phyloP scores from a whole-genome alignment of 2,329 filamentous ascomycete genomes.

The Paraphoma sp. region DNA sequence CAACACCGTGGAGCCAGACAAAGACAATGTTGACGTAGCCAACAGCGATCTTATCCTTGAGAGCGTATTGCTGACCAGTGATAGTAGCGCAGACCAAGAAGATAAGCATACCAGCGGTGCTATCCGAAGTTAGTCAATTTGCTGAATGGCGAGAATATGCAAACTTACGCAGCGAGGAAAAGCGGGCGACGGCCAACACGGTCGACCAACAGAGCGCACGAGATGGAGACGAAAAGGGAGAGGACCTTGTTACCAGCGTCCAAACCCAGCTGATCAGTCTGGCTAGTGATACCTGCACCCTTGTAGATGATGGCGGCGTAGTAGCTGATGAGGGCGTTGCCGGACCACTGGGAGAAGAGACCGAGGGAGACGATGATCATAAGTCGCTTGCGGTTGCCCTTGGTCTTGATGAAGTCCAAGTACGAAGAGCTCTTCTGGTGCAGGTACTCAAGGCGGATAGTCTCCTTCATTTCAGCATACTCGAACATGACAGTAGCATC shows the following conservation, averaged over 20 bases:
- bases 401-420: constrained; percentile 48
- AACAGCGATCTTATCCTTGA: constrained; percentile 42
- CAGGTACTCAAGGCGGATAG: constrained; percentile 48
- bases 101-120: not conserved
- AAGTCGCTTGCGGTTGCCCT: constrained; percentile 68
- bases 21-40: constrained; percentile 58
- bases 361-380: constrained; percentile 68
- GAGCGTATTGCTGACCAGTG: constrained; percentile 56
- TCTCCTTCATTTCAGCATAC: constrained; percentile 70
- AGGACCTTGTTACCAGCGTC: constrained; percentile 66
- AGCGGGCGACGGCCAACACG: constrained; percentile 54
- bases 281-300: constrained; percentile 65
- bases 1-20: constrained; percentile 59
- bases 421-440: not conserved
- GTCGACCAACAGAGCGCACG: constrained; percentile 63
- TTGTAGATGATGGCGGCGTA: constrained; percentile 70
- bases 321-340: constrained; percentile 71
- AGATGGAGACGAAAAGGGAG: constrained; percentile 64
- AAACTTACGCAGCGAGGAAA: constrained; percentile 43
- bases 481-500: constrained; percentile 70
- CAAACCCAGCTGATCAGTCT: constrained; percentile 44
- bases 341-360: constrained; percentile 72
- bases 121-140: too few relatives aligned
- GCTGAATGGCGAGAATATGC: too few relatives aligned
- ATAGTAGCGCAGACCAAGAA: constrained; percentile 15